A percentile compares a stretch with the other conserved stretches of the same genome.
Evolutionary conservation across 805 yeast genomes (phyloP).

Genomic region (Saturnispora zaruensis): DNA sequence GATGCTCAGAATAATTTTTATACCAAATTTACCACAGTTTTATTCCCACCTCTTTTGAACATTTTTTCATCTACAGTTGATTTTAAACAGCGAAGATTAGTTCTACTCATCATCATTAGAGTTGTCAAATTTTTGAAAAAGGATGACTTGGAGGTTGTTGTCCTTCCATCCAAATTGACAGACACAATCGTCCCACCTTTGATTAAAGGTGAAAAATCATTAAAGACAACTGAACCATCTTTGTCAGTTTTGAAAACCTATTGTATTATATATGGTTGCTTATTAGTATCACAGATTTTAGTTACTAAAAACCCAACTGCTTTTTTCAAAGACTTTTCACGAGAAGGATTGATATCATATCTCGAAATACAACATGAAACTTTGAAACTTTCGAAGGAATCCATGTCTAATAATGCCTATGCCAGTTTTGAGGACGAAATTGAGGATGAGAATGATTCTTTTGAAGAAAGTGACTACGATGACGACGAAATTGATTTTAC

Average conservation of each 20-base stretch:
- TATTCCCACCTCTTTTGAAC: slow-evolving; percentile 48
- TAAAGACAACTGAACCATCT: not conserved
- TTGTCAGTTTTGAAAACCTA: not conserved
- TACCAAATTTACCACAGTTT: slow-evolving; percentile 32
- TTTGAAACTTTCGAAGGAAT: slow-evolving; percentile 16
- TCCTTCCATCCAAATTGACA: slow-evolving; percentile 33
- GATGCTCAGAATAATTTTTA: slow-evolving; percentile 16
- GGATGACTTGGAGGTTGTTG: slow-evolving; percentile 24
- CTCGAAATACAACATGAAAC: slow-evolving; percentile 25
- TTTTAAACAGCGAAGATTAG: slow-evolving; percentile 49
- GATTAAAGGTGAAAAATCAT: slow-evolving; percentile 37
- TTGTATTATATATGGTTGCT: slow-evolving; percentile 39
- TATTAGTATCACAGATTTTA: slow-evolving; percentile 39
- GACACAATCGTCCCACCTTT: slow-evolving; percentile 51
- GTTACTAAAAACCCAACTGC: slow-evolving; percentile 35
- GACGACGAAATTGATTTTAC: slow-evolving; percentile 19
- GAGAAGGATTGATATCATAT: slow-evolving; percentile 66
- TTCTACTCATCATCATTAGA: slow-evolving; percentile 45
- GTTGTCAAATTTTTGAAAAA: slow-evolving; percentile 36
- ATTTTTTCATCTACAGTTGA: slow-evolving; percentile 70
- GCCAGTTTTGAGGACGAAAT: slow-evolving; percentile 5
- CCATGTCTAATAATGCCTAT: not conserved
- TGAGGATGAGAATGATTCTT: slow-evolving; percentile 15
- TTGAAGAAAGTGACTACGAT: slow-evolving; percentile 15
- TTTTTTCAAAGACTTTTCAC: slow-evolving; percentile 44